A percentile compares a stretch with the other conserved stretches of the same genome.
These are phyloP conservation scores for Closterium sp. DNA, from an alignment of 139 green algal species.

Conservation along the genomic window DNA sequence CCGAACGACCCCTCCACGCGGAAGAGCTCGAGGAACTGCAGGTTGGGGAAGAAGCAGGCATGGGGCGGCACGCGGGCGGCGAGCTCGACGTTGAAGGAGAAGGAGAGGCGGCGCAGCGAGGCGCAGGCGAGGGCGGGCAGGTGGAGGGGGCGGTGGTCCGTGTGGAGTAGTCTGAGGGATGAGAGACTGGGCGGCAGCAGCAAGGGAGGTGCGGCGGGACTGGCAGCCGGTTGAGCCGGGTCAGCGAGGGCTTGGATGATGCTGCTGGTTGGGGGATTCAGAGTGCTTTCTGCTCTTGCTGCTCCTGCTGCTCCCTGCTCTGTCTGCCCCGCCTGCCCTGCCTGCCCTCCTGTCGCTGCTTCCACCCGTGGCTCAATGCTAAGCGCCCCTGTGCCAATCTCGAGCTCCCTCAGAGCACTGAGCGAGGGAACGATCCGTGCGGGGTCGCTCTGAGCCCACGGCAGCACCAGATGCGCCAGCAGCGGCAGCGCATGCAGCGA, in stretches of 20 bases:
- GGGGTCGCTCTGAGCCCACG: background rate
- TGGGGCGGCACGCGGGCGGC: background rate
- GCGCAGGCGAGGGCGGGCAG: background rate
- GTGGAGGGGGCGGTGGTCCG: background rate
- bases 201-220: background rate
- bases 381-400: background rate
- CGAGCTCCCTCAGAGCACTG: background rate
- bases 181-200: background rate
- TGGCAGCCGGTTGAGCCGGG: background rate
- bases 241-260: background rate
- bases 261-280: background rate
- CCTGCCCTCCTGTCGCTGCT: background rate
- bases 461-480: background rate
- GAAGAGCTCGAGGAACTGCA: background rate
- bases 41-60: background rate
- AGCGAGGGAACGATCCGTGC: background rate
- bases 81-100: background rate
- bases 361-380: background rate
- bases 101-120: background rate
- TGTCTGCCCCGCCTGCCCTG: background rate
- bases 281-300: background rate
- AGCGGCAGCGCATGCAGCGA: background rate
- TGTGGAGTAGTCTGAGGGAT: background rate
- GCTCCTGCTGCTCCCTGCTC: background rate
- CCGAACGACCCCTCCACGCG: background rate